Conservation (phyloP, 345 rosid genomes). For the Eucalyptus cladocalyx region DNA sequence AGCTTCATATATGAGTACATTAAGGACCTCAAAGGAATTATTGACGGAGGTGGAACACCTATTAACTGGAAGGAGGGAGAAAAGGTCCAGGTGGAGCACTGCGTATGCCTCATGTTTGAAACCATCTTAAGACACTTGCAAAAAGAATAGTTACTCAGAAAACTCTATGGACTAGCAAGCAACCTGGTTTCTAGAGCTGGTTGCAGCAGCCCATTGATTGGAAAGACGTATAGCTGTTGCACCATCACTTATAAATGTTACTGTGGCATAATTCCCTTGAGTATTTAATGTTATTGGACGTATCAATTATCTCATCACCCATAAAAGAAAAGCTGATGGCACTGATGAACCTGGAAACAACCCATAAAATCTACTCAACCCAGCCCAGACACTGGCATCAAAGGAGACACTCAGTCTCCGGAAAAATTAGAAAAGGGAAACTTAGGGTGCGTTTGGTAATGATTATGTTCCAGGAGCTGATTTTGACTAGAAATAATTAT, state of each 20-base stretch:
- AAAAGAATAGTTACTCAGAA: not conserved
- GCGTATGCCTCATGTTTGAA: not conserved
- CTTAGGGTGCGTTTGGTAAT: no score
- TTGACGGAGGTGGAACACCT: not conserved
- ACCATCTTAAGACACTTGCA: not conserved
- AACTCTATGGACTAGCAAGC: not conserved
- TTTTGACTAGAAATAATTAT: no score
- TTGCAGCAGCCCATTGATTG: not conserved
- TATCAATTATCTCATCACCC: conserved; percentile 14
- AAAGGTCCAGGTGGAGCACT: not conserved
- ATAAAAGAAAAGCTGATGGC: conserved; percentile 8
- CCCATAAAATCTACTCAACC: not conserved
- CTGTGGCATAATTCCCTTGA: not conserved
- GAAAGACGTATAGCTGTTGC: not conserved
- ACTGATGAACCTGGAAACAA: conserved; percentile 4
- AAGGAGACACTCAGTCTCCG: not conserved
- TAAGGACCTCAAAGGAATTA: not conserved
- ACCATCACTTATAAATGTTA: not conserved
- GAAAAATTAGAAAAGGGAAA: not conserved
- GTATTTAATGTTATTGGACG: not conserved
- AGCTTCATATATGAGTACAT: not conserved
- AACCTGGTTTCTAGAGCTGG: conserved; percentile 6
- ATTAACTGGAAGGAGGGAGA: not conserved
- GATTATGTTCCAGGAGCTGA: no score
- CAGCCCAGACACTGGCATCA: not conserved